Evolutionary conservation across 164 flowering plant genomes (phyloP).

Genomic region (Paratinospora sagittata): DNA sequence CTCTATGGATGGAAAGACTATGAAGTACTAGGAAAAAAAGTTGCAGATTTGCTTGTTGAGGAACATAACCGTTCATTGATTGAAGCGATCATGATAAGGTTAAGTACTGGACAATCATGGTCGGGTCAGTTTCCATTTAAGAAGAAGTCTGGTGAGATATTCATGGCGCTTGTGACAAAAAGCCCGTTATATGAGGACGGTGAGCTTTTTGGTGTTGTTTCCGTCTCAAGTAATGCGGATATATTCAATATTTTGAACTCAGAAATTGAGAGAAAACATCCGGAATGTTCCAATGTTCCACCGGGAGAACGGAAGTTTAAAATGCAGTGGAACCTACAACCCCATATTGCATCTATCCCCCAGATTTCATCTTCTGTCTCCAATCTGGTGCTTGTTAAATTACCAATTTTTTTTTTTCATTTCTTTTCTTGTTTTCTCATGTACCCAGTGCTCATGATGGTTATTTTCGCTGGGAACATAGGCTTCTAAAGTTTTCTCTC

Average conservation of each 20-base stretch:
- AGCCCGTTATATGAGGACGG: conserved; percentile 68
- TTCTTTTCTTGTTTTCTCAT: conserved; percentile 6
- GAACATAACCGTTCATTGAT: conserved; percentile 31
- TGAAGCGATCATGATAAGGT: conserved; percentile 32
- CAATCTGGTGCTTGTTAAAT: conserved; percentile 69
- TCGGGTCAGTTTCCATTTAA: conserved; percentile 79
- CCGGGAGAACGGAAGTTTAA: conserved; percentile 26
- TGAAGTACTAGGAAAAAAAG: conserved; percentile 56
- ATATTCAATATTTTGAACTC: conserved; percentile 34
- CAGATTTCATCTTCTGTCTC: conserved; percentile 63
- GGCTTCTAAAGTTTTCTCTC: conserved; percentile 51
- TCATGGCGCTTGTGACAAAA: conserved; percentile 71
- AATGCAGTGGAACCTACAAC: conserved; percentile 49
- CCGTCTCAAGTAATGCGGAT: conserved; percentile 80
- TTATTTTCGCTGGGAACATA: conserved; percentile 20
- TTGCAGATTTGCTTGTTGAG: conserved; percentile 37
- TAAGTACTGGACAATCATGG: conserved; percentile 54
- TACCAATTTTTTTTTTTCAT: conserved; percentile 4
- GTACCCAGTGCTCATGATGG: conserved; percentile 1
- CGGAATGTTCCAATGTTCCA: conserved; percentile 26
- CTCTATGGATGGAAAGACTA: conserved; percentile 70
- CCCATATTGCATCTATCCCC: conserved; percentile 49
- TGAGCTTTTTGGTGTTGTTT: conserved; percentile 61
- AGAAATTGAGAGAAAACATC: conserved; percentile 25
- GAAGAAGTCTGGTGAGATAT: conserved; percentile 67